phyloP scores from a whole-genome alignment of 257 asterid genomes.

The Linderniella brevidens region DNA sequence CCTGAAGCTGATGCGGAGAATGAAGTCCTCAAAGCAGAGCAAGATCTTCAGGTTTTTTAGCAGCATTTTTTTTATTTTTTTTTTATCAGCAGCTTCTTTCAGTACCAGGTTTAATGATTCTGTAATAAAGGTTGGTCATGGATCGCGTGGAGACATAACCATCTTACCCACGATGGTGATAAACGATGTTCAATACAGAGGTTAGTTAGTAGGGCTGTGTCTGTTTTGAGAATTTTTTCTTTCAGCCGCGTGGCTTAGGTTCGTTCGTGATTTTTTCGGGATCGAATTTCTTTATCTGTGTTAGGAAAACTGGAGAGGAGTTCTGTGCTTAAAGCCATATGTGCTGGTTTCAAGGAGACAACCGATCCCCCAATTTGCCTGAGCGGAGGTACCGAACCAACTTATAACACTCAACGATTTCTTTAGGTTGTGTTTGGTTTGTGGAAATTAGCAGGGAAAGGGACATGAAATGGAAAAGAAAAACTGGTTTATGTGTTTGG shows the following conservation, averaged over 20 bases:
- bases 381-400: slow-evolving; percentile 30
- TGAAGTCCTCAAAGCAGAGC: slow-evolving; percentile 55
- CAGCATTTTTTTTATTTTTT: too few relatives aligned
- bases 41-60: slow-evolving; percentile 63
- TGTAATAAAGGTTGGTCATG: slow-evolving; percentile 24
- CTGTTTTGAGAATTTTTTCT: background rate
- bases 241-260: too few relatives aligned
- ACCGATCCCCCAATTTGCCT: slow-evolving; percentile 85
- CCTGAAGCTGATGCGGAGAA: slow-evolving; percentile 69
- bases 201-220: slow-evolving; percentile 15
- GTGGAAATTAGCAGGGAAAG: too few relatives aligned
- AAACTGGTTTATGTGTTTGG: too few relatives aligned
- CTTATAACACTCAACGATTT: background rate
- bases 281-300: background rate
- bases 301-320: slow-evolving; percentile 72
- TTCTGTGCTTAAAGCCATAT: slow-evolving; percentile 69
- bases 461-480: too few relatives aligned
- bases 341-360: slow-evolving; percentile 87
- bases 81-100: too few relatives aligned
- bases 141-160: slow-evolving; percentile 89
- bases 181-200: slow-evolving; percentile 75
- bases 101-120: too few relatives aligned
- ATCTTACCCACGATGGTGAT: slow-evolving; percentile 87
- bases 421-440: too few relatives aligned
- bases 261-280: background rate